Evolutionary conservation across 108 stramenopile species (phyloP).

Genomic region (Fistulifera pelliculosa): DNA sequence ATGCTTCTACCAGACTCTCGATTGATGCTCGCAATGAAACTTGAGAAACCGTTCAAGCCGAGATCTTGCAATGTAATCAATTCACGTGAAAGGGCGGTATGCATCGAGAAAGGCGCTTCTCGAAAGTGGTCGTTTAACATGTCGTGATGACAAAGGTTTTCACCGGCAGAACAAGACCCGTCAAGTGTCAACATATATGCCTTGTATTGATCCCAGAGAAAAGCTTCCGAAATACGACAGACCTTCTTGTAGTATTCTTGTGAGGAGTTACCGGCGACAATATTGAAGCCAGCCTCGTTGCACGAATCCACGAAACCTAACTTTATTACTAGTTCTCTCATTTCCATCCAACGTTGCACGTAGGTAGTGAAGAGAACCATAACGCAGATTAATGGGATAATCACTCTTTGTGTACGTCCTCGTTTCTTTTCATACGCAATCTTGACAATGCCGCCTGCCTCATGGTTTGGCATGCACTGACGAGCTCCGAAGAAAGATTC

Average conservation of each 20-base stretch:
- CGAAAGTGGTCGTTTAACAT: background rate
- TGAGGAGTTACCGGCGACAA: too few species aligned
- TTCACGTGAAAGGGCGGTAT: conserved; percentile 5
- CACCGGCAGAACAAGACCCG: background rate
- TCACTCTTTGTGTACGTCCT: conserved; percentile 10
- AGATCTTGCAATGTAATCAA: conserved; percentile 12
- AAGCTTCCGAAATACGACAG: conserved; percentile 14
- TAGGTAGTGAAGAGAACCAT: conserved; percentile 7
- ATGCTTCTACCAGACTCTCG: background rate
- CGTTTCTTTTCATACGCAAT: conserved; percentile 8
- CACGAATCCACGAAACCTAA: conserved; percentile 10
- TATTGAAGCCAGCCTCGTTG: background rate
- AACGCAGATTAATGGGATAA: conserved; percentile 13
- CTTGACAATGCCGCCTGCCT: conserved; percentile 20
- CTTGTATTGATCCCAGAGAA: conserved; percentile 7
- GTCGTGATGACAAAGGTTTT: background rate
- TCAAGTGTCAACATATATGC: background rate
- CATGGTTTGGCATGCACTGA: conserved; percentile 18
- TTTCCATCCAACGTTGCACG: background rate
- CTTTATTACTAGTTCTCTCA: conserved; percentile 2
- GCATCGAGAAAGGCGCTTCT: conserved; percentile 18
- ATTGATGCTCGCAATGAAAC: background rate
- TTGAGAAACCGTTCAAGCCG: background rate
- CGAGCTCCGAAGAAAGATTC: conserved; percentile 18
- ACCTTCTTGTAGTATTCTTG: background rate